Conservation (phyloP, 2,329 filamentous ascomycete genomes). For the Beauveria brongniartii region DNA sequence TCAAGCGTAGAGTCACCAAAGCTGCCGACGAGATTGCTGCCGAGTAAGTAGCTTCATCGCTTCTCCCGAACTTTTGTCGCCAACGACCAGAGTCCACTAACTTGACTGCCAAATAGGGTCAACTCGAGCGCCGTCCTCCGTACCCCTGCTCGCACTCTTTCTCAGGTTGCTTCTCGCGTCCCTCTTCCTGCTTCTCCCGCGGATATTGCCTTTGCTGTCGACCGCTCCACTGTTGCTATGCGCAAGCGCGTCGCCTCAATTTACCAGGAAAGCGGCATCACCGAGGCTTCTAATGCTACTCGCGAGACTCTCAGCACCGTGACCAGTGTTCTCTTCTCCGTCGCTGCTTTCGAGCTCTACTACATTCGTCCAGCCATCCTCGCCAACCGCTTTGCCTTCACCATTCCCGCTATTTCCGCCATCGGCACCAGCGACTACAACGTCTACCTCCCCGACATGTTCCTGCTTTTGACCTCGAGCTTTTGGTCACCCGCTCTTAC, state of each 20-base stretch:
- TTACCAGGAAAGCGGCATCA: slow-evolving; percentile 59
- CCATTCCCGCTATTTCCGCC: slow-evolving; percentile 53
- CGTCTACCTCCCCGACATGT: slow-evolving; percentile 71
- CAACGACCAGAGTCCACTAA: not conserved
- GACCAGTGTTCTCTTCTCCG: slow-evolving; percentile 59
- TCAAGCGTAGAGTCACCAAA: slow-evolving; percentile 38
- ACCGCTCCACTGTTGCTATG: slow-evolving; percentile 59
- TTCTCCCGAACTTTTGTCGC: not conserved
- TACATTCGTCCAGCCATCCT: slow-evolving; percentile 64
- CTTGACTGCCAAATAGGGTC: slow-evolving; percentile 13
- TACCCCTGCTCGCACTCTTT: slow-evolving; percentile 43
- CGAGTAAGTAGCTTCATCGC: slow-evolving; percentile 30
- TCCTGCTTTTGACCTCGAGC: slow-evolving; percentile 61
- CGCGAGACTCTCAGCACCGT: slow-evolving; percentile 67
- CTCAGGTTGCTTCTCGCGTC: slow-evolving; percentile 49
- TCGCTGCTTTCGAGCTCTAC: slow-evolving; percentile 61
- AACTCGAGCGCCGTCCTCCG: slow-evolving; percentile 38
- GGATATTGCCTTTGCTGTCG: slow-evolving; percentile 67
- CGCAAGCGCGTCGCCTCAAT: slow-evolving; percentile 56
- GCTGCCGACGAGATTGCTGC: slow-evolving; percentile 36
- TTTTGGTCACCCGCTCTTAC: slow-evolving; percentile 81
- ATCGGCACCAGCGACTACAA: slow-evolving; percentile 50
- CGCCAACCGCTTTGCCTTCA: slow-evolving; percentile 63
- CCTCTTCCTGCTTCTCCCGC: slow-evolving; percentile 75
- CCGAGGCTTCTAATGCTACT: slow-evolving; percentile 55